Evolutionary conservation across 148 eudicot genomes (phyloP).

Genomic region (Nepenthes gracilis): DNA sequence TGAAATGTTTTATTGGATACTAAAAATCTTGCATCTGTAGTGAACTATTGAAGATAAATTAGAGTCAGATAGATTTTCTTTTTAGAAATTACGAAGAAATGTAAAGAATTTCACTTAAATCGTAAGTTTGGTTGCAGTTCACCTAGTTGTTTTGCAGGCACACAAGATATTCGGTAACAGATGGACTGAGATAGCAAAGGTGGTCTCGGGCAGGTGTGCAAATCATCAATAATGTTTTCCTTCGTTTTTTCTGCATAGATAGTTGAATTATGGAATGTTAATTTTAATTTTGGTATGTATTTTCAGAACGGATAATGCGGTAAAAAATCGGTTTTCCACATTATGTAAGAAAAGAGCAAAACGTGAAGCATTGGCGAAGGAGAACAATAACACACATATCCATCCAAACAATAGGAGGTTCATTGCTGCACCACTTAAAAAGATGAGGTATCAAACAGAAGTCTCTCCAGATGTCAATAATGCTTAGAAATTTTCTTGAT

Average conservation of each 20-base stretch:
- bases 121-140: neutral
- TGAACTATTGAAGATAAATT: no score
- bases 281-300: neutral
- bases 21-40: no score
- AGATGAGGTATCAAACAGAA: constrained; percentile 38
- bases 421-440: constrained; percentile 34
- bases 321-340: constrained; percentile 84
- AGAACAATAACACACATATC: constrained; percentile 37
- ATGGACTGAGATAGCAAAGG: constrained; percentile 99
- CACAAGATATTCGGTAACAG: constrained; percentile 87
- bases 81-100: no score
- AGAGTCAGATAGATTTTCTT: no score
- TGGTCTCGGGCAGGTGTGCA: constrained; percentile 84
- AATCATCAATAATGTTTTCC: neutral
- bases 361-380: constrained; percentile 60
- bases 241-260: neutral
- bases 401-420: constrained; percentile 66
- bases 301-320: constrained; percentile 89
- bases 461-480: neutral
- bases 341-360: constrained; percentile 81
- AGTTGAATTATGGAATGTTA: no score
- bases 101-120: no score
- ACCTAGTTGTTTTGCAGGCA: constrained; percentile 46
- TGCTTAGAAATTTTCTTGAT: neutral
- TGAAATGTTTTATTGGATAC: no score